Evolutionary conservation across 1,284 basidiomycete species (phyloP), one percentile per base, ranked within the genome.

Genomic region (Ganoderma lingzhi): DNA sequence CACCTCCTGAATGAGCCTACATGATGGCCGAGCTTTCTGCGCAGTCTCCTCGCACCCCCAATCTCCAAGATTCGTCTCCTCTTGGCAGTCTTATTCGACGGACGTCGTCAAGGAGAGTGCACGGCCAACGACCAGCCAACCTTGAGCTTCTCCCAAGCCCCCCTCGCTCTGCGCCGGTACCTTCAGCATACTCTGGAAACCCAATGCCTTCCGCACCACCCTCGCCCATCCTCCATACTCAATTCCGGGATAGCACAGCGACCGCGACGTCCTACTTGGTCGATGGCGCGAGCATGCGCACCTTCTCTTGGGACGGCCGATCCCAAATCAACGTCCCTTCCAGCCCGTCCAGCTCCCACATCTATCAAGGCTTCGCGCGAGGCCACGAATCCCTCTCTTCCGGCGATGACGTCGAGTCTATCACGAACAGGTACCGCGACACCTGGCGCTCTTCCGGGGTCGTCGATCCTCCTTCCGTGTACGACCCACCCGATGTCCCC

Each of bases 161-260:
- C 35, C 72, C 78, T 14, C 64, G 71, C 23, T n/a, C 41, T 3
- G 32, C 55, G 2, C 67, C 67, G 39, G 12, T 41, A 14, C 10
- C 39, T 14, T 41, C 39, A 14, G 39, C 6, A 8, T 35, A 35
- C 44, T 48, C 69, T 37, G 65, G 63, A 53, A 51, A 51, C 48
- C 23, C 44, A 23, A 55, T 55, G 32, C 35, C 70, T 32, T 56
- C 65, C 59, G 70, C 75, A 42, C 87, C 85, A 1, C 79, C 81
- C 17, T 91, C 88, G 1, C 91, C 91, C 19, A 79, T 92, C 62
- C 78, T 93, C 41, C 91, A 93, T 74, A 86, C 89, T 35, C 82
- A 80, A 70, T 92, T 93, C 79, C 84, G 89, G 28, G 80, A 81
- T 70, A 90, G 90, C 35, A 82, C 82, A 6, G 83, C 85, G 28